Evolutionary conservation across 2,329 filamentous ascomycete genomes (phyloP).

Genomic region (Chaetomium sp.): DNA sequence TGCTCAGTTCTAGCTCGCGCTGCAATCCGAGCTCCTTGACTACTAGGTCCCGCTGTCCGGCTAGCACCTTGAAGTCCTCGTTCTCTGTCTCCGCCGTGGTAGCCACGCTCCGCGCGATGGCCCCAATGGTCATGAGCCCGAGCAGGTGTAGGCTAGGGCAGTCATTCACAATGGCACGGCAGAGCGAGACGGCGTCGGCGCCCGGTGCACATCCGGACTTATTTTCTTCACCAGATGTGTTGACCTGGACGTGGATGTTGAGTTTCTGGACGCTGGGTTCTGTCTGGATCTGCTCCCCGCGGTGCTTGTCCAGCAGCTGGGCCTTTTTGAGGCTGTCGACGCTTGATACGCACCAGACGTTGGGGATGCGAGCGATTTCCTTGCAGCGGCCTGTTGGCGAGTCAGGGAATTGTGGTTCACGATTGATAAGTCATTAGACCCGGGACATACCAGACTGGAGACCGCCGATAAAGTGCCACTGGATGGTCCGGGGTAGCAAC

Average conservation of each 20-base stretch:
- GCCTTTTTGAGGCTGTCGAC: constrained; percentile 88
- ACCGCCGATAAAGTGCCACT: constrained; percentile 96
- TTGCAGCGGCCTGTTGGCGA: constrained; percentile 75
- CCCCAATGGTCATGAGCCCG: constrained; percentile 95
- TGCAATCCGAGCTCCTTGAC: constrained; percentile 52
- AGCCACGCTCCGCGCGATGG: constrained; percentile 76
- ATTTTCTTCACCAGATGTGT: constrained; percentile 79
- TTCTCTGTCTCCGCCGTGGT: constrained; percentile 74
- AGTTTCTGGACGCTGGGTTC: constrained; percentile 42
- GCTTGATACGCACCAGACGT: constrained; percentile 86
- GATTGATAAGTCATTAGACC: background rate
- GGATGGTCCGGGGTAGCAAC: constrained; percentile 67
- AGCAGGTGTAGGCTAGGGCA: constrained; percentile 69
- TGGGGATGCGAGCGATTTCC: constrained; percentile 75
- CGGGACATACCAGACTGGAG: constrained; percentile 61
- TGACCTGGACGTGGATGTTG: constrained; percentile 84
- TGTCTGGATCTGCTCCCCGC: constrained; percentile 41
- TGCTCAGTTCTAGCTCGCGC: constrained; percentile 75
- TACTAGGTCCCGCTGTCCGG: constrained; percentile 64
- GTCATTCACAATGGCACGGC: constrained; percentile 59
- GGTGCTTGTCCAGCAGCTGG: constrained; percentile 68
- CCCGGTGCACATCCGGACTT: constrained; percentile 78
- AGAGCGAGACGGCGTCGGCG: constrained; percentile 55
- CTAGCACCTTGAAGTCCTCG: constrained; percentile 73
- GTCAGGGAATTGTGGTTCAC: background rate